A percentile compares a stretch with the other conserved stretches of the same genome.
phyloP scores from a whole-genome alignment of 805 yeast species.

The Hanseniaspora vineae region DNA sequence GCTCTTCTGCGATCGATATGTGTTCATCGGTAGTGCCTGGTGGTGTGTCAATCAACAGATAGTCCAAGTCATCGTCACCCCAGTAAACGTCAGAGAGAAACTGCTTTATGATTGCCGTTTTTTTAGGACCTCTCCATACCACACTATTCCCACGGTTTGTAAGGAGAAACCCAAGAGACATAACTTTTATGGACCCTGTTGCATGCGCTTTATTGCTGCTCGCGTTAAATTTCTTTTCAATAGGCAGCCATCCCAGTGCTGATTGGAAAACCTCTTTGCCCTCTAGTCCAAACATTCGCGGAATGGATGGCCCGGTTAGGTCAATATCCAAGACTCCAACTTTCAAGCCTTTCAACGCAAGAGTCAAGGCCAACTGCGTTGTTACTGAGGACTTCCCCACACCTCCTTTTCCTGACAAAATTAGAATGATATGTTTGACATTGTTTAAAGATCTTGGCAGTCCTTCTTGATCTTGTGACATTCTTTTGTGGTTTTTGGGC shows the following conservation, averaged over 20 bases:
- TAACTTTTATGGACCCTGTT: conserved; percentile 42
- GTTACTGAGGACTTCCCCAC: conserved; percentile 96
- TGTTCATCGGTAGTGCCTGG: conserved; percentile 99
- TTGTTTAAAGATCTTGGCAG: conserved; percentile 27
- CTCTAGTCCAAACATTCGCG: conserved; percentile 93
- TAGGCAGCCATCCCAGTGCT: conserved; percentile 87
- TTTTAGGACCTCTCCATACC: conserved; percentile 98
- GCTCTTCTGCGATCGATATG: conserved; percentile 88
- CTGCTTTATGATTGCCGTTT: conserved; percentile 94
- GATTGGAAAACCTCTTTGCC: conserved; percentile 67
- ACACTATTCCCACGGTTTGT: conserved; percentile 79
- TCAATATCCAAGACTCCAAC: conserved; percentile 97
- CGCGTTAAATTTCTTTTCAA: conserved; percentile 23
- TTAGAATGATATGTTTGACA: conserved; percentile 66
- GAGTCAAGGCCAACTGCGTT: conserved; percentile 79
- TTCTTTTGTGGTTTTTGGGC: no score
- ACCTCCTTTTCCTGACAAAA: conserved; percentile 92
- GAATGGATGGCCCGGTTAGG: conserved; percentile 91
- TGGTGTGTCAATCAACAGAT: conserved; percentile 86
- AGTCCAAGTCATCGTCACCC: conserved; percentile 57
- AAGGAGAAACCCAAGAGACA: conserved; percentile 81
- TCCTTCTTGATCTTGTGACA: conserved; percentile 3
- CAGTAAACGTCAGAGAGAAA: conserved; percentile 83
- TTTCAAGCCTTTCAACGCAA: conserved; percentile 38
- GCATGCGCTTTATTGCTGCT: conserved; percentile 23